Evolutionary conservation across 495 filamentous ascomycete genomes (phyloP).

Genomic region (Neurospora sp.): DNA sequence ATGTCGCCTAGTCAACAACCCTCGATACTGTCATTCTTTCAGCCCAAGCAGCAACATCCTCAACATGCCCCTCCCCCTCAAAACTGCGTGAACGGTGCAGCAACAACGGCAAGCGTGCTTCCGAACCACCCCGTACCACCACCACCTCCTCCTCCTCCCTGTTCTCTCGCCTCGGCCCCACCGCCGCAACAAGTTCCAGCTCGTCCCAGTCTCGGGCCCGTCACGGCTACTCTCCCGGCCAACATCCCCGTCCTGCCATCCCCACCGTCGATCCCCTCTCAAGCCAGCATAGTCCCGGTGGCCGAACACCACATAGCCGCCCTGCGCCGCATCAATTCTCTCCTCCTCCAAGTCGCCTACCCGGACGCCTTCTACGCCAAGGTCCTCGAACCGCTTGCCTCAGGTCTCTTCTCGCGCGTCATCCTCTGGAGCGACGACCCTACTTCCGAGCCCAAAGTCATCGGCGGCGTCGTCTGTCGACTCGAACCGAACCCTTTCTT

Average conservation of each 20-base stretch:
- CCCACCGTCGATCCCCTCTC: conserved; percentile 28
- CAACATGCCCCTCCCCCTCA: background rate
- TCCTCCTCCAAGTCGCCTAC: conserved; percentile 83
- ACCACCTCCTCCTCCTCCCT: conserved; percentile 13
- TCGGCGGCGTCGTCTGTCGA: conserved; percentile 79
- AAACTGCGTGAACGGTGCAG: background rate
- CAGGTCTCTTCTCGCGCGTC: conserved; percentile 65
- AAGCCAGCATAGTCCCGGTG: conserved; percentile 50
- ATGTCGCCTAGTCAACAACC: conserved; percentile 28
- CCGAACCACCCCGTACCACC: conserved; percentile 7
- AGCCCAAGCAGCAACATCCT: conserved; percentile 6
- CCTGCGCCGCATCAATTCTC: conserved; percentile 68
- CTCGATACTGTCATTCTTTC: conserved; percentile 41
- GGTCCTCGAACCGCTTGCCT: conserved; percentile 55
- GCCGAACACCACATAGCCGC: conserved; percentile 55
- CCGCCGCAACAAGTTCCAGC: conserved; percentile 13
- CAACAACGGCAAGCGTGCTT: background rate
- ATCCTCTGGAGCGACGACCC: conserved; percentile 44
- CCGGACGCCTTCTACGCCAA: conserved; percentile 77
- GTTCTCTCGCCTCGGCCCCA: conserved; percentile 7
- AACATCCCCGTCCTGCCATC: conserved; percentile 22
- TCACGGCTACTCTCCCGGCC: conserved; percentile 17
- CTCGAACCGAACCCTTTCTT: conserved; percentile 43
- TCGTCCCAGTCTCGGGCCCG: conserved; percentile 3
- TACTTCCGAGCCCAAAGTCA: conserved; percentile 44